A percentile compares a stretch with the other conserved stretches of the same genome.
These are phyloP conservation scores for Talaromyces sp. DNA, from an alignment of 2,329 filamentous ascomycete genomes.

Conservation along the genomic window DNA sequence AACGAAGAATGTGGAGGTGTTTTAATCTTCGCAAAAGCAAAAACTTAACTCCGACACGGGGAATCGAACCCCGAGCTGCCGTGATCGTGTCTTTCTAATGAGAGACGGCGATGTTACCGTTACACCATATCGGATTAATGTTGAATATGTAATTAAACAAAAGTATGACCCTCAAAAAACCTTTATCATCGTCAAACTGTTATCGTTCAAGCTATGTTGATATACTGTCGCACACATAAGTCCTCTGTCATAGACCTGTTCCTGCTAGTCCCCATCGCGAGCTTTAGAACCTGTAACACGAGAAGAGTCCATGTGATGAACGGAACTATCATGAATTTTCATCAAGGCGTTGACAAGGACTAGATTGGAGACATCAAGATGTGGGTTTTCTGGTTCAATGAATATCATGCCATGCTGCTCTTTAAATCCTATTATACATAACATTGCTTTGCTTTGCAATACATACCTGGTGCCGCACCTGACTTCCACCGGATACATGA, in stretches of 20 bases:
- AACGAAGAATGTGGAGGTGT: too few relatives aligned
- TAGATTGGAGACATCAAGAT: background rate
- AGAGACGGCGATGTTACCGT: conserved; percentile 15
- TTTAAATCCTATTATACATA: background rate
- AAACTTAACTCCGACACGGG: conserved; percentile 4
- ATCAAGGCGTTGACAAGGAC: background rate
- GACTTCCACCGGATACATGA: background rate
- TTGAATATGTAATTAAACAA: too few relatives aligned
- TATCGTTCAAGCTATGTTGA: too few relatives aligned
- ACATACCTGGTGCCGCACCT: background rate
- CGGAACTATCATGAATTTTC: background rate
- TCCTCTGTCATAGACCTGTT: too few relatives aligned
- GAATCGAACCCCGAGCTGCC: conserved; percentile 16
- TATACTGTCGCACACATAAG: too few relatives aligned
- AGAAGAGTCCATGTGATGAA: background rate
- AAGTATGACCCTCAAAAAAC: too few relatives aligned
- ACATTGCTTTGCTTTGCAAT: background rate
- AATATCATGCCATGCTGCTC: background rate
- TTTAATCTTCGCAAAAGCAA: background rate
- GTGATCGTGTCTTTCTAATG: conserved; percentile 10
- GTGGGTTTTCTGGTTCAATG: background rate
- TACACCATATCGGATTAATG: conserved; percentile 1
- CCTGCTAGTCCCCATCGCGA: too few relatives aligned
- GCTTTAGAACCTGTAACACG: too few relatives aligned
- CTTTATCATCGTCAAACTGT: too few relatives aligned